These are phyloP conservation scores for Phytophthora macrochlamydospora DNA, from an alignment of 352 stramenopile species.

Conservation along the genomic window DNA sequence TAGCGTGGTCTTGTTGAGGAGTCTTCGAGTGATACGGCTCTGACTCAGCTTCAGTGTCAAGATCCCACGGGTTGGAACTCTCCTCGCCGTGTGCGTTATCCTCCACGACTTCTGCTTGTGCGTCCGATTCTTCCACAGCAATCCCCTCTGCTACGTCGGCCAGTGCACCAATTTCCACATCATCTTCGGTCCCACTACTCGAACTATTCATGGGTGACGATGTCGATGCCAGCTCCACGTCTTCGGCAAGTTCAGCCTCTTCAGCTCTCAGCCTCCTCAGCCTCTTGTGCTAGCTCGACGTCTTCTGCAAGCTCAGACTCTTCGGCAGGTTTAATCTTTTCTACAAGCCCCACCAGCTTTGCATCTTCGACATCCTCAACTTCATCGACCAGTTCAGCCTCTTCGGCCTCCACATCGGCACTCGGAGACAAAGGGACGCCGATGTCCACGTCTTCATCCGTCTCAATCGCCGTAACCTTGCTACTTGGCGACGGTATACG, in stretches of 20 bases:
- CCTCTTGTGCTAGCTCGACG: slow-evolving; percentile 11
- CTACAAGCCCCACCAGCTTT: slow-evolving; percentile 7
- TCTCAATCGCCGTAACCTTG: slow-evolving; percentile 14
- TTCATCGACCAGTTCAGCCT: slow-evolving; percentile 2
- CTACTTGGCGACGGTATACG: slow-evolving; percentile 27
- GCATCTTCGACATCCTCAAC: slow-evolving; percentile 14
- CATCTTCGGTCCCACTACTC: slow-evolving; percentile 16
- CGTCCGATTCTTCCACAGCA: slow-evolving; percentile 24
- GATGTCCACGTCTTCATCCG: slow-evolving; percentile 23
- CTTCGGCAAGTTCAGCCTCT: slow-evolving; percentile 7
- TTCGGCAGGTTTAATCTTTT: slow-evolving; percentile 6
- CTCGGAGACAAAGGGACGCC: slow-evolving; percentile 15
- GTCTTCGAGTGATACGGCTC: slow-evolving; percentile 20
- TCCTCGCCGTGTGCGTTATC: slow-evolving; percentile 12
- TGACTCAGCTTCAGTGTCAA: slow-evolving; percentile 20
- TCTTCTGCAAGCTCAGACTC: slow-evolving; percentile 22
- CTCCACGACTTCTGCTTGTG: slow-evolving; percentile 23
- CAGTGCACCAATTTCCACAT: slow-evolving; percentile 45
- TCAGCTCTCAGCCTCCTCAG: slow-evolving; percentile 7
- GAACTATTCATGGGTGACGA: slow-evolving; percentile 15
- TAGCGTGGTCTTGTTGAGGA: slow-evolving; percentile 5
- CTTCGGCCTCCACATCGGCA: slow-evolving; percentile 14
- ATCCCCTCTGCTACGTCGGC: slow-evolving; percentile 42
- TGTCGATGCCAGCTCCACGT: slow-evolving; percentile 9
- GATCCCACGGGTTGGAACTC: slow-evolving; percentile 33